Evolutionary conservation across 768 basidiomycete species (phyloP).

Genomic region (Boletus barrowsii): DNA sequence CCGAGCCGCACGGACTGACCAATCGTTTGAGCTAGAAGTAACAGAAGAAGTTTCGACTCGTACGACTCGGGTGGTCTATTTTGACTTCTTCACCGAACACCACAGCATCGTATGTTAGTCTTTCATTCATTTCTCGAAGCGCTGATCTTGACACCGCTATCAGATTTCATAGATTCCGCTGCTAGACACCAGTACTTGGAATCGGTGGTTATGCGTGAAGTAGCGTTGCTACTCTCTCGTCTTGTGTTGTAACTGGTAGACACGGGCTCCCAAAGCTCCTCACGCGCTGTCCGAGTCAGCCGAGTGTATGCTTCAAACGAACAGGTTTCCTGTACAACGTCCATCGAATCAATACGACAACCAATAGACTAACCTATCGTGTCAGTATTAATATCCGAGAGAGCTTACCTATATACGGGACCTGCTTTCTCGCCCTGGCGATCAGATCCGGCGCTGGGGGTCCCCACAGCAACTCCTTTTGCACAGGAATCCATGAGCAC

Average conservation of each 20-base stretch:
- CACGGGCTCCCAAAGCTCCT: neutral
- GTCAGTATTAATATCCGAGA: conserved; percentile 10
- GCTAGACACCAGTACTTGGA: neutral
- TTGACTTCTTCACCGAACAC: conserved; percentile 6
- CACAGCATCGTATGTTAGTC: conserved; percentile 8
- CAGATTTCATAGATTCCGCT: conserved; percentile 1
- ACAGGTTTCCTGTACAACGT: neutral
- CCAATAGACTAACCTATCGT: neutral
- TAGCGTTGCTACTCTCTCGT: neutral
- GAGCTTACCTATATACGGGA: neutral
- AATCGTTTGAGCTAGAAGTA: neutral
- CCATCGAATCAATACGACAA: neutral
- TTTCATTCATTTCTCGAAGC: neutral
- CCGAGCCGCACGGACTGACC: neutral
- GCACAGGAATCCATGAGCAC: conserved; percentile 12
- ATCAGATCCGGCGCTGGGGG: neutral
- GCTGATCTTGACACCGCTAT: conserved; percentile 10
- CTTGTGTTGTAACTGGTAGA: neutral
- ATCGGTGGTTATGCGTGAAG: neutral
- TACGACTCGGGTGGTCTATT: conserved; percentile 6
- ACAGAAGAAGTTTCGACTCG: conserved; percentile 6
- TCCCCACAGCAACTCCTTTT: conserved; percentile 5
- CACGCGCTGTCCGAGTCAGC: neutral
- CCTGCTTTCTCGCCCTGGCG: neutral
- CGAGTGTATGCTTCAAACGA: neutral